Base-by-base conservation (phyloP, 106 monocot genomes). In the Iris macrosiphon region DNA sequence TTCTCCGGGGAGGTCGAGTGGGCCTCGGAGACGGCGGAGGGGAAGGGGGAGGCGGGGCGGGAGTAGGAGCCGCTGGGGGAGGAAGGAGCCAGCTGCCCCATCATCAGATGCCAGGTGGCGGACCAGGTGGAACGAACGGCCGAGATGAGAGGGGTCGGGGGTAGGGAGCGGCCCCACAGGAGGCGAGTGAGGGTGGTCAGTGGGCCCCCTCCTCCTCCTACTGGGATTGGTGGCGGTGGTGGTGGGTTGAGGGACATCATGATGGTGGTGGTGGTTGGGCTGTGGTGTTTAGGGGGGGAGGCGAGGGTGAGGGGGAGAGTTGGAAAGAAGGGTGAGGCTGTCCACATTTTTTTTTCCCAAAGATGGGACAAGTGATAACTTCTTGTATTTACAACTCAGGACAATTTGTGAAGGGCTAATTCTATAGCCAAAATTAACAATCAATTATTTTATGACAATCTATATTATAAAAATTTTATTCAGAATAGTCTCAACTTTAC, bases 71-170 rank as follows among this genome's bases (percentile, higher is more conserved):
- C 85, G 26, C 80, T 29, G 42, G 84, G 49, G 37, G 58, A 39
- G 49, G 87, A 77, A 28, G 95, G 95, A 39, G 89, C 95, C 54
- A 96, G 89, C 74, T 96, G 95, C 55, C 85, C 82, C 95, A 96
- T 96, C 76, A 96, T 76, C 69, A 96, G 75, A n/a, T 74, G 82
- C 95, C 95, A 96, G 20, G 77, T 56, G 48, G 89, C 23, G 59
- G 89, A 73, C 95, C 95, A 96, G 62, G 82, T 40, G 55, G 66
- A 17, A 35, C 95, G 95, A 49, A 66, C 95, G 69, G 69, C 52
- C 55, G 76, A 68, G 76, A 96, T 59, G 52, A 96, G 82, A 40
- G 52, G 53, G 32, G 60, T 47, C 0, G 95, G 95, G 5, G 85
- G 95, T 28, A 96, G 95, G 28, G 82, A 72, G 12, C 72, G 72